Evolutionary conservation across 2,329 filamentous ascomycete genomes (phyloP).

Genomic region (Colletotrichum sp.): DNA sequence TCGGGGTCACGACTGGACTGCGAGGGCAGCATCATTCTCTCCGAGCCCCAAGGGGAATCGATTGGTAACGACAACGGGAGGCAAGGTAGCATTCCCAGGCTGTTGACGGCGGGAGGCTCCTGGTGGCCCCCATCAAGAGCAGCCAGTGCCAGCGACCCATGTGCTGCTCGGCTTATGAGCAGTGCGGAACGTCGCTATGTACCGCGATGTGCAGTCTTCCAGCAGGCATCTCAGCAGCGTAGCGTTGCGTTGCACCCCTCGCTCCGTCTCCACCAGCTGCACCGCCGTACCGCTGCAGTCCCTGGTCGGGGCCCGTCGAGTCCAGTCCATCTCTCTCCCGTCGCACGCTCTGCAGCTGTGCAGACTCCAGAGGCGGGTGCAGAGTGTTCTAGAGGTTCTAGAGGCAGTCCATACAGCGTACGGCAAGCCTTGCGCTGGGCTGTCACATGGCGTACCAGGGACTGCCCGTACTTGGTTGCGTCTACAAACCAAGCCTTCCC

Average conservation of each 20-base stretch:
- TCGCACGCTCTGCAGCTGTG: neutral
- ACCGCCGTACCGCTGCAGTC: neutral
- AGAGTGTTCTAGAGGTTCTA: neutral
- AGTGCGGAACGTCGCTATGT: neutral
- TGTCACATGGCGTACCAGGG: conserved; percentile 17
- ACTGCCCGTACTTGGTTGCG: neutral
- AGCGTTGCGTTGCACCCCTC: conserved; percentile 7
- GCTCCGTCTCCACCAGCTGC: neutral
- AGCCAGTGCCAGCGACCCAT: neutral
- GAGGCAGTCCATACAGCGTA: neutral
- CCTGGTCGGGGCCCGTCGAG: conserved; percentile 1
- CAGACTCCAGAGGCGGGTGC: neutral
- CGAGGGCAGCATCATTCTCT: neutral
- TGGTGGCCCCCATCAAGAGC: conserved; percentile 11
- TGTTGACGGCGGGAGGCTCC: conserved; percentile 19
- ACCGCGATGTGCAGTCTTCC: neutral
- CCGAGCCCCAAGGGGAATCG: neutral
- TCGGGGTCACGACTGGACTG: neutral
- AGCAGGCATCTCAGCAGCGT: neutral
- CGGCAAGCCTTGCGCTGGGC: neutral
- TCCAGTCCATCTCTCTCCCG: neutral
- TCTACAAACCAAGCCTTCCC: neutral
- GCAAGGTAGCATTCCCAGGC: conserved; percentile 13
- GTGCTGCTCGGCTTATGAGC: neutral
- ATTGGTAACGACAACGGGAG: conserved; percentile 6